phyloP scores from a whole-genome alignment of 2,329 filamentous ascomycete genomes.

The Penicillium digitatum region DNA sequence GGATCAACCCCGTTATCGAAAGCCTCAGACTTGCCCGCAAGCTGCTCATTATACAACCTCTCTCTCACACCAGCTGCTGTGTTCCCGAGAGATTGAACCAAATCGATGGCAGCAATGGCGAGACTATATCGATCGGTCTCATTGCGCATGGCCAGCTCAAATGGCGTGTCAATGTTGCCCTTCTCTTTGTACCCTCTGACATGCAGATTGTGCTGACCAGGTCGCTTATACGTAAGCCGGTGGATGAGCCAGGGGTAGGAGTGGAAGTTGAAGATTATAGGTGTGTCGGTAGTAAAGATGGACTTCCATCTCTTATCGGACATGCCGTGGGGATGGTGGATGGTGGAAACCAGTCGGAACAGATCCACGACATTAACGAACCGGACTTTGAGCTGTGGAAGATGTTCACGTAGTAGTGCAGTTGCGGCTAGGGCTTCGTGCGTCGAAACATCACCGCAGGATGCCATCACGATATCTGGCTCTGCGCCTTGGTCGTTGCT shows the following conservation, averaged over 20 bases:
- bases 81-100: slow-evolving; percentile 60
- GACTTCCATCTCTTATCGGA: slow-evolving; percentile 62
- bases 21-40: slow-evolving; percentile 60
- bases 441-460: slow-evolving; percentile 70
- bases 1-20: slow-evolving; percentile 70
- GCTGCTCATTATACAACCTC: slow-evolving; percentile 60
- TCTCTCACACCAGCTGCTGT: slow-evolving; percentile 60
- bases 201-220: slow-evolving; percentile 63
- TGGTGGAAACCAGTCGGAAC: slow-evolving; percentile 70
- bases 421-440: slow-evolving; percentile 71
- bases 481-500: slow-evolving; percentile 65
- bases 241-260: slow-evolving; percentile 78
- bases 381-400: slow-evolving; percentile 70
- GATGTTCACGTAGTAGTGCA: slow-evolving; percentile 65
- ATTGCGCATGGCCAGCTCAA: slow-evolving; percentile 74
- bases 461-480: slow-evolving; percentile 72
- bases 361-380: slow-evolving; percentile 78
- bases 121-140: slow-evolving; percentile 72
- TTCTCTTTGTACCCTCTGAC: slow-evolving; percentile 80
- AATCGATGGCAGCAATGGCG: slow-evolving; percentile 72
- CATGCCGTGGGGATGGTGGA: slow-evolving; percentile 70
- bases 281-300: slow-evolving; percentile 68
- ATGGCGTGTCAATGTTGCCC: slow-evolving; percentile 77
- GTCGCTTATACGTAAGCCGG: slow-evolving; percentile 70
- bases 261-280: slow-evolving; percentile 81